phyloP scores from a whole-genome alignment of 192 early-diverging fungal genomes.

The Oehlia diaphana region DNA sequence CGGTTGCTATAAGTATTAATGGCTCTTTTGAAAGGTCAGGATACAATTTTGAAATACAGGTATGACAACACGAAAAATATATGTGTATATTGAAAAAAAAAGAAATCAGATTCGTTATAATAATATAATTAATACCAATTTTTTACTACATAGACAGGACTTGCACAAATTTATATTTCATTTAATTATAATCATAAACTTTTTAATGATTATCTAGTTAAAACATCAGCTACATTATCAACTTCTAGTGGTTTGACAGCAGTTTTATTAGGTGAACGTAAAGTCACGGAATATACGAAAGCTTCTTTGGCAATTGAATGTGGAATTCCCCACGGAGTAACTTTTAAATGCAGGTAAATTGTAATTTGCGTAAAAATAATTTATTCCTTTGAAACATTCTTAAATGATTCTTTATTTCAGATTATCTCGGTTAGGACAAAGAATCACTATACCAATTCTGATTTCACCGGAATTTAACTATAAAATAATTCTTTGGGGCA shows the following conservation, averaged over 20 bases:
- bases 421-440: conserved; percentile 68
- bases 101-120: background rate
- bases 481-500: conserved; percentile 52
- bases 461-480: conserved; percentile 60
- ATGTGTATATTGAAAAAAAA: background rate
- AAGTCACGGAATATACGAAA: conserved; percentile 53
- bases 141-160: conserved; percentile 44
- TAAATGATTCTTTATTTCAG: conserved; percentile 30
- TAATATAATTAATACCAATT: background rate
- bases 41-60: conserved; percentile 53
- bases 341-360: conserved; percentile 52
- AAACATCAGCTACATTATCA: conserved; percentile 48
- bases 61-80: background rate
- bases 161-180: conserved; percentile 52
- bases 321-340: conserved; percentile 60
- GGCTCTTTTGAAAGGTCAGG: conserved; percentile 44
- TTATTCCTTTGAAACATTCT: no score
- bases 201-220: conserved; percentile 43
- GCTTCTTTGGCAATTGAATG: conserved; percentile 61
- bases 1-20: conserved; percentile 52
- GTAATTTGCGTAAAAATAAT: background rate
- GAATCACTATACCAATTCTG: conserved; percentile 62
- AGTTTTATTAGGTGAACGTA: conserved; percentile 56
- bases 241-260: conserved; percentile 48
- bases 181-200: conserved; percentile 50